Evolutionary conservation across 2,329 filamentous ascomycete genomes (phyloP).

Genomic region (Davidsoniella eucalypti): DNA sequence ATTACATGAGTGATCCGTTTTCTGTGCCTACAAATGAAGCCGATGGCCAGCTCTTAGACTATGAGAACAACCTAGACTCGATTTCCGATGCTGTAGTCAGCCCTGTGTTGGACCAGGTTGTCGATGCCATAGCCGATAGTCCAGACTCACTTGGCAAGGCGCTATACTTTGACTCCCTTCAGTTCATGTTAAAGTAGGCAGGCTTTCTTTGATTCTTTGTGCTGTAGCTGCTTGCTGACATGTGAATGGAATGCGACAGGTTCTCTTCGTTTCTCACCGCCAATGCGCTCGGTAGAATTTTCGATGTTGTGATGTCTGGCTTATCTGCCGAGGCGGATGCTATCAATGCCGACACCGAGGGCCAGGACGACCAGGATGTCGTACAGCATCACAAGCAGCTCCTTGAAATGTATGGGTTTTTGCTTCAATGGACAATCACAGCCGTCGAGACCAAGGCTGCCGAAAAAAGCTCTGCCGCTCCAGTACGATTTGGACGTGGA

Average conservation of each 20-base stretch:
- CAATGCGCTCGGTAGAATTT: slow-evolving; percentile 75
- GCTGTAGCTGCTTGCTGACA: slow-evolving; percentile 7
- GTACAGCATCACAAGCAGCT: slow-evolving; percentile 77
- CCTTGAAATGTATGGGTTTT: slow-evolving; percentile 83
- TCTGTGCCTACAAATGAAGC: slow-evolving; percentile 75
- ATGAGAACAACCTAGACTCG: slow-evolving; percentile 78
- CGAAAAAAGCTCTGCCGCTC: slow-evolving; percentile 60
- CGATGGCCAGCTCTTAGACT: slow-evolving; percentile 66
- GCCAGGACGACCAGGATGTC: slow-evolving; percentile 70
- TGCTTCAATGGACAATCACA: slow-evolving; percentile 87
- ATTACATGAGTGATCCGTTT: slow-evolving; percentile 86
- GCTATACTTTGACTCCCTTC: slow-evolving; percentile 75
- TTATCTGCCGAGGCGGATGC: slow-evolving; percentile 73
- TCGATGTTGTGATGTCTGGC: slow-evolving; percentile 77
- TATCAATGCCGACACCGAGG: slow-evolving; percentile 72
- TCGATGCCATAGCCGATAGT: slow-evolving; percentile 81
- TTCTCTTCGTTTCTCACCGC: slow-evolving; percentile 64
- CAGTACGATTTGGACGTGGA: slow-evolving; percentile 54
- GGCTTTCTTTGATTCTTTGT: slow-evolving; percentile 28
- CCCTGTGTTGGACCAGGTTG: slow-evolving; percentile 73
- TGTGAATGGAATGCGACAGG: slow-evolving; percentile 47
- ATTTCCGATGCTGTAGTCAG: slow-evolving; percentile 68
- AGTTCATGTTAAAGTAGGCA: slow-evolving; percentile 91
- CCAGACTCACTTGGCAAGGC: slow-evolving; percentile 72
- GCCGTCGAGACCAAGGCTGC: slow-evolving; percentile 88